Evolutionary conservation across 768 basidiomycete species (phyloP), one percentile per base, ranked within the genome.

Genomic region (Lepiota brunneoincarnata): DNA sequence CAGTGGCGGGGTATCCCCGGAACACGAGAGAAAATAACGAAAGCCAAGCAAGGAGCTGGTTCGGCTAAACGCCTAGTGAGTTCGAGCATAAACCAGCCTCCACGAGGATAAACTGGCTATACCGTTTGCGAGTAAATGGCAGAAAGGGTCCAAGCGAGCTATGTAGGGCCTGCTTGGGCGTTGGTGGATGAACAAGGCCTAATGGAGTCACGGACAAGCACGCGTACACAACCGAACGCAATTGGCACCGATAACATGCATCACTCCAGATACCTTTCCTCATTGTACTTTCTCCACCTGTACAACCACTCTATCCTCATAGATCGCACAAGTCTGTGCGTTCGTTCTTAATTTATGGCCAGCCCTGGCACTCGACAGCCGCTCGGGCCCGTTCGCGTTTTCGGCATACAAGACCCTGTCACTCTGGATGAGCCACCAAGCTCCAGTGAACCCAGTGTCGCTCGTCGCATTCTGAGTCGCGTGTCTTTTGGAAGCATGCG

Each of bases 401-500:
- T 61, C 42, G 59, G 59, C 35, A 45, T 51, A 36, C 59, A 55
- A 34, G 59, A 58, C 24, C 53, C 53, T 46, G 45, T 4, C 34
- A 42, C 40, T 48, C 31, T 39, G 15, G 28, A 24, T 17, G 49
- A 38, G 15, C 28, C 52, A 34, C 17, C 54, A 23, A 47, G 55
- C 54, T 34, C 57, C 23, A 39, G 37, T 47, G 50, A 54, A 51
- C 28, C 38, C 28, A 52, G 42, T 54, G 37, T 47, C 20, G 45
- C 39, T 41, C 53, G 44, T 39, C 45, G 53, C 14, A 48, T 54
- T 6, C 39, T 61, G 20, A 53, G 57, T 15, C 53, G 59, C 18
- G 35, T 61, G 39, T 61, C 59, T 9, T 56, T 61, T 34, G 42
- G 57, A 24, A 56, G 58, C 45, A 49, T 54, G 39, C 55, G 24